Conservation (phyloP, 1,139 yeast genomes). For the Diutina neorugosa region DNA sequence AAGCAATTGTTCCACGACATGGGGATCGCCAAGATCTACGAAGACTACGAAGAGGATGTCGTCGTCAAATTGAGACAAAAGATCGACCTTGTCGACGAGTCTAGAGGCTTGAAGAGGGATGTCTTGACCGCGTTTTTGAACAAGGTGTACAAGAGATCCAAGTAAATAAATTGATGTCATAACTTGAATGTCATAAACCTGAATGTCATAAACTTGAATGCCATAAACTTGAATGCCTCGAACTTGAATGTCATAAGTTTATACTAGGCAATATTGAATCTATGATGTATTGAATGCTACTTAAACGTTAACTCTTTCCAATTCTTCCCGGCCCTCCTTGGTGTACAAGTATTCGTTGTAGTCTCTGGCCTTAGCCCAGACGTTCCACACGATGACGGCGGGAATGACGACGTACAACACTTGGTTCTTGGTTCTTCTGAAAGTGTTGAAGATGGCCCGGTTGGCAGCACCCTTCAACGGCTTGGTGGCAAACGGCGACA, state of each 20-base stretch:
- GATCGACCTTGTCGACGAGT: conserved; percentile 70
- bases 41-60: conserved; percentile 68
- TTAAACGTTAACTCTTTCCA: conserved; percentile 68
- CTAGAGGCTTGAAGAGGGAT: conserved; percentile 76
- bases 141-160: conserved; percentile 89
- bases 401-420: conserved; percentile 71
- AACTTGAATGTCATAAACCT: too few relatives aligned
- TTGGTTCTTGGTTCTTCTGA: conserved; percentile 90
- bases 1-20: conserved; percentile 68
- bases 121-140: conserved; percentile 75
- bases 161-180: too few relatives aligned
- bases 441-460: conserved; percentile 82
- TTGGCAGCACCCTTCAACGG: conserved; percentile 83
- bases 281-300: background rate
- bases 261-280: too few relatives aligned
- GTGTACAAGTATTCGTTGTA: conserved; percentile 93
- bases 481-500: conserved; percentile 87
- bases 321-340: conserved; percentile 93
- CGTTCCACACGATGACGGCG: conserved; percentile 65
- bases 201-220: too few relatives aligned
- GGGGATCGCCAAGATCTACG: conserved; percentile 59
- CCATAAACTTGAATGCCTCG: too few relatives aligned
- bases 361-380: conserved; percentile 82
- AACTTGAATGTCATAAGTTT: too few relatives aligned
- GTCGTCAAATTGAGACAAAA: conserved; percentile 52